These are phyloP conservation scores for Senna tora DNA, from an alignment of 306 rosid species.

Conservation along the genomic window DNA sequence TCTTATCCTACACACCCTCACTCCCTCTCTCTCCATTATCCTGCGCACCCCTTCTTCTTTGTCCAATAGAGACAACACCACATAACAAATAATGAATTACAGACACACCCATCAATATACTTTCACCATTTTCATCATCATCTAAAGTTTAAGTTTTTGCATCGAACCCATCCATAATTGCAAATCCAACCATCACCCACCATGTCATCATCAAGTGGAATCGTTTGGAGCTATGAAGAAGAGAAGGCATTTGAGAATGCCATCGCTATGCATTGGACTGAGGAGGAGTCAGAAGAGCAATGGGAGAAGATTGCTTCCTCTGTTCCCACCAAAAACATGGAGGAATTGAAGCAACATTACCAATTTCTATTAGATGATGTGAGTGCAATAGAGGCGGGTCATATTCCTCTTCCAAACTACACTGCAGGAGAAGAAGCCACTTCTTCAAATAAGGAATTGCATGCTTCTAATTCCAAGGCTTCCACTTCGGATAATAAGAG, in stretches of 20 bases:
- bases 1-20: constrained; percentile 63
- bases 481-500: constrained; percentile 63
- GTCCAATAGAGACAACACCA: constrained; percentile 48
- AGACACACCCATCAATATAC: constrained; percentile 35
- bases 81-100: constrained; percentile 28
- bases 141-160: constrained; percentile 35
- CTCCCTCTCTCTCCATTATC: constrained; percentile 53
- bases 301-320: constrained; percentile 85
- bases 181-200: constrained; percentile 42
- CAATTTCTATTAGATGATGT: constrained; percentile 76
- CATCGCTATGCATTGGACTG: constrained; percentile 82
- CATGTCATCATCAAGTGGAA: constrained; percentile 80
- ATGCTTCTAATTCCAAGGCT: constrained; percentile 59
- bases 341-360: constrained; percentile 79
- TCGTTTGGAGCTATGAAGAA: constrained; percentile 84
- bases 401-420: constrained; percentile 66
- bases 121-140: constrained; percentile 40
- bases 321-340: constrained; percentile 75
- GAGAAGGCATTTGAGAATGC: constrained; percentile 91
- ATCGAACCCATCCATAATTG: constrained; percentile 38
- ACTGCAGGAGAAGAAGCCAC: constrained; percentile 53
- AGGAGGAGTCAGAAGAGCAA: constrained; percentile 56
- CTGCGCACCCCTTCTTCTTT: constrained; percentile 59
- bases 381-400: constrained; percentile 77
- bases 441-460: constrained; percentile 60